A percentile compares a stretch with the other conserved stretches of the same genome.
Conservation (phyloP, 164 flowering plant genomes). For the Dillenia turbinata region DNA sequence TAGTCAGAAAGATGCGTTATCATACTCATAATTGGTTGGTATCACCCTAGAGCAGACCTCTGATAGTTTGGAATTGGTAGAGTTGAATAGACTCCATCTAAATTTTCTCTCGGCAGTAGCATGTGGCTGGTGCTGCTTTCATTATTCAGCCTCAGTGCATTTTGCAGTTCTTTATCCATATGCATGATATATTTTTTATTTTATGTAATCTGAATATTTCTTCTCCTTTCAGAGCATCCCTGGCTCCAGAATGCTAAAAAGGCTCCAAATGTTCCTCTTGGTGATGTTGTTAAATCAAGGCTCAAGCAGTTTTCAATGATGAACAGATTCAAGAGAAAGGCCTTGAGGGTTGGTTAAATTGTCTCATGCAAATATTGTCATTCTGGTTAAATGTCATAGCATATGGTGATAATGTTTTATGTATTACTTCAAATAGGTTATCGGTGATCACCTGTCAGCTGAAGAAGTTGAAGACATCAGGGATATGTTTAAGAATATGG, state of each 20-base stretch:
- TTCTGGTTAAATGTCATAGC: no score
- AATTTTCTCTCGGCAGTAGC: no score
- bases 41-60: no score
- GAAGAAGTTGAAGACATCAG: slow-evolving; percentile 87
- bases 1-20: no score
- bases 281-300: slow-evolving; percentile 87
- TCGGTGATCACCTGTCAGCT: slow-evolving; percentile 75
- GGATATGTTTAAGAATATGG: slow-evolving; percentile 79
- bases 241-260: slow-evolving; percentile 93
- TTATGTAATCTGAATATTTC: slow-evolving; percentile 2
- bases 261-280: slow-evolving; percentile 90
- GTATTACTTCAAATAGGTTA: slow-evolving; percentile 45
- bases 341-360: slow-evolving; percentile 62
- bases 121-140: no score
- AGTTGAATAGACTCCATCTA: no score
- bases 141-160: no score
- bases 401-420: no score
- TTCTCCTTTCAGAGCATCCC: slow-evolving; percentile 58
- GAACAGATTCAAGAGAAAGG: slow-evolving; percentile 92
- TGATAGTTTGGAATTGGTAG: no score
- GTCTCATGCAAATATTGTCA: not conserved
- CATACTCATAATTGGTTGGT: no score
- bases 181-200: not conserved
- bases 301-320: slow-evolving; percentile 91
- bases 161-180: no score